phyloP scores from a whole-genome alignment of 169 alveolate genomes.

The Plasmodium gonderi region DNA sequence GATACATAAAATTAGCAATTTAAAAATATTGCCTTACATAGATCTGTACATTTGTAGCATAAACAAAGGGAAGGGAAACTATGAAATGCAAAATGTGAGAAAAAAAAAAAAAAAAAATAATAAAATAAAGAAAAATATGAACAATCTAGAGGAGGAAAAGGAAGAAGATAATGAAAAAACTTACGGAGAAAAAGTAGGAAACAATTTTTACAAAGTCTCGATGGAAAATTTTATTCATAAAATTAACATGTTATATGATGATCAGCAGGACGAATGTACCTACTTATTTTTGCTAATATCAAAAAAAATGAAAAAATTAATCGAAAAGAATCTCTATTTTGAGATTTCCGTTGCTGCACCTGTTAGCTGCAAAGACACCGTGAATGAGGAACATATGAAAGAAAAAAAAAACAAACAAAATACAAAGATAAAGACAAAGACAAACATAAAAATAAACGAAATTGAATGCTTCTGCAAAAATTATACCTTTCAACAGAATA shows the following conservation, averaged over 20 bases:
- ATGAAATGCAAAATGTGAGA: neutral
- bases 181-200: neutral
- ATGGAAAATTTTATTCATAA: conserved; percentile 19
- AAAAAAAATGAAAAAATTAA: neutral
- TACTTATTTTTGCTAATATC: conserved; percentile 32
- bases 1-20: conserved; percentile 22
- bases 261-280: neutral
- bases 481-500: conserved; percentile 4
- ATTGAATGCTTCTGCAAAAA: conserved; percentile 11
- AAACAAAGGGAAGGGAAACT: neutral
- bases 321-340: neutral
- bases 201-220: conserved; percentile 15
- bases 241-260: neutral
- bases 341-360: conserved; percentile 15
- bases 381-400: neutral
- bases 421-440: too few relatives aligned
- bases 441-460: conserved; percentile 15
- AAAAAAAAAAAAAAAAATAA: conserved; percentile 32
- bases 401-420: too few relatives aligned
- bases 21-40: conserved; percentile 23
- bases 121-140: neutral
- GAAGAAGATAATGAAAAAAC: neutral
- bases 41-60: conserved; percentile 33
- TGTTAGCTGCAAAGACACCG: neutral
- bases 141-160: neutral